Evolutionary conservation across 352 stramenopile genomes (phyloP), one percentile per base, ranked within the genome.

Genomic region (Phytophthora ramorum): DNA sequence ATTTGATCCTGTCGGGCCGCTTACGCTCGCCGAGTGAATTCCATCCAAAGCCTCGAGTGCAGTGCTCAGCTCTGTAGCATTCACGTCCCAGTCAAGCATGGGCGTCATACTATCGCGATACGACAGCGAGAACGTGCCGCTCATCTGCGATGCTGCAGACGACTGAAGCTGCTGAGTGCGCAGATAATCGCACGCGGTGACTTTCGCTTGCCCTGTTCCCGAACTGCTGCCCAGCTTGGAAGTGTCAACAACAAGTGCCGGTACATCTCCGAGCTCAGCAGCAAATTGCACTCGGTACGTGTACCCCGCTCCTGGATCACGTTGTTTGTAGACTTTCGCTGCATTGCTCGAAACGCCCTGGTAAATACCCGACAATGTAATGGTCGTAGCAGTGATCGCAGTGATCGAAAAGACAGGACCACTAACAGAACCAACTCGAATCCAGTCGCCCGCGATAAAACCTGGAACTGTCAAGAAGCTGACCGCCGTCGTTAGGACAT

Each of bases 381-480:
- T 92, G 2, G 59, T 70, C 12, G 81, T 77, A 2, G 73, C 35
- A 10, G 75, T 78, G 34, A 97, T 93, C 13, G 71, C 75, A 4
- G 78, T 63, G 17, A 98, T 85, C 0, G 87, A 89, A 64, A 97
- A 98, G 16, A 99, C 89, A 4, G 83, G 87, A 0, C 93, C 95
- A 20, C 73, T 76, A 19, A 52, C 59, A 34, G 91, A 85, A 10
- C 79, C 89, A 6, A 99, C 71, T 12, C 96, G 91, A 50, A 99
- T 97, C 95, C 95, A 99, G 63, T 98, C 93, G 12, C 89, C 92
- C 30, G 91, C 69, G 7, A 58, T 43, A 28, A 98, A 97, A 26
- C 79, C 73, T 0, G 50, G 37, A 13, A 22, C 45, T 30, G 68
- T 17, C 62, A 89, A 5, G 20, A 98, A 83, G 46, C 91, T 86